Evolutionary conservation across 306 rosid genomes (phyloP), one percentile per base, ranked within the genome.

Genomic region (Hippophae rhamnoides): DNA sequence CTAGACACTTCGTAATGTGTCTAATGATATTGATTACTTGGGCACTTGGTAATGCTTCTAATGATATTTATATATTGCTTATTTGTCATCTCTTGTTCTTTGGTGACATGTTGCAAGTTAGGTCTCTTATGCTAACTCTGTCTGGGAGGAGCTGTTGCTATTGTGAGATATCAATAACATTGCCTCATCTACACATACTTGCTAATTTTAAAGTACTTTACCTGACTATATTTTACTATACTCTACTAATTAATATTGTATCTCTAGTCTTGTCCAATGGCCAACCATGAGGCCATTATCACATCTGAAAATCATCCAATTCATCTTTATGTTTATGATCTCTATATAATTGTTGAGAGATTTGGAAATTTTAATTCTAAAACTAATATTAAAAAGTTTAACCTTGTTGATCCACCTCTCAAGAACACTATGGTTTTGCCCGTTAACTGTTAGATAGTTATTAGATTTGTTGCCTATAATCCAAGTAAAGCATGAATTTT

Each of bases 51-150:
- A 45, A 6, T 27, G 38, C 38, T 27, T 27, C 23, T 54, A 61
- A 54, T 23, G 43, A 56, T 63, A 59, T 44, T 48, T 12, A 47
- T 72, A 44, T 47, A 61, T 56, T 27, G 47, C 44, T 66, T 71
- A 63, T 56, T 77, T 60, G 38, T 31, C 38, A 73, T 40, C 18
- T 10, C 43, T 60, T 61, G 23, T 68, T 52, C 41, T 52, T 71
- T 53, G 74, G 56, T 43, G 60, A 69, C 67, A 47, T 66, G 52
- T 68, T 72, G 73, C 79, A 93, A 97, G 99, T 93, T 41, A 86
- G 99, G 65, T 93, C 99, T 68, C 94, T 93, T 57, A 93, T 97
- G 97, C 97, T 61, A 93, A 93, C 85, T 84, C 90, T 13, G 89
- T 93, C 41, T 93, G 97, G 99, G 99, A 93, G 82, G 97, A 93